A percentile compares a stretch with the other conserved stretches of the same genome.
phyloP scores from a whole-genome alignment of 2,329 filamentous ascomycete genomes.

The Diaporthe eres region DNA sequence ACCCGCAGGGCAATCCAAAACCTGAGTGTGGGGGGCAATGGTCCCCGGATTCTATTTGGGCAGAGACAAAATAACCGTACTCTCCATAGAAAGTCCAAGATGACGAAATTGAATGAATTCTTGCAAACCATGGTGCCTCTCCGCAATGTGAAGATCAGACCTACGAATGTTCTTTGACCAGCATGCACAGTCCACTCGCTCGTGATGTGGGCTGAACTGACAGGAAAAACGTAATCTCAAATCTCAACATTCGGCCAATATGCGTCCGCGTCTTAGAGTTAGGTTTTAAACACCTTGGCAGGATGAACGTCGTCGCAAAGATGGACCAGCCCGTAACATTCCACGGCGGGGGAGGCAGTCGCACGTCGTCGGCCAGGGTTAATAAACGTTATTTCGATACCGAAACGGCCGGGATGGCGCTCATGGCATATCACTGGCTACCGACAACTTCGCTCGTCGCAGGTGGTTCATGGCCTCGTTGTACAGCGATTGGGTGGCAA shows the following conservation, averaged over 20 bases:
- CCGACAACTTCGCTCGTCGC: neutral
- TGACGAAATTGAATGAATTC: neutral
- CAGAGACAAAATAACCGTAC: neutral
- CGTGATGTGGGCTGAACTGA: too few relatives aligned
- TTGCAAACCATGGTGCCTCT: neutral
- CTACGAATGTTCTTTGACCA: too few relatives aligned
- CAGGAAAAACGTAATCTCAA: neutral
- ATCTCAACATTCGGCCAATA: constrained; percentile 18
- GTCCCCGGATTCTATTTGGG: neutral
- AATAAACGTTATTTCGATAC: constrained; percentile 6
- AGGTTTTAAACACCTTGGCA: constrained; percentile 20
- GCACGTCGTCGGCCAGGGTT: neutral
- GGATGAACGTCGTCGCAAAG: constrained; percentile 27
- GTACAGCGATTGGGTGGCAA: neutral
- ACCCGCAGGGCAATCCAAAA: neutral
- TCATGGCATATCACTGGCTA: neutral
- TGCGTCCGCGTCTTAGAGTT: constrained; percentile 24
- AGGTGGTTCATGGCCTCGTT: neutral
- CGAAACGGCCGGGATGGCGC: neutral
- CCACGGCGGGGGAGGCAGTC: neutral
- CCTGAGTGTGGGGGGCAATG: neutral
- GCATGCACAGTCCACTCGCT: neutral
- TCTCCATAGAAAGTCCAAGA: neutral
- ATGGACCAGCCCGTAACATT: neutral
- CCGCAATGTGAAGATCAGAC: neutral